These are phyloP conservation scores for Kalanchoe fedtschenkoi DNA, from an alignment of 164 flowering plant species.

Conservation along the genomic window DNA sequence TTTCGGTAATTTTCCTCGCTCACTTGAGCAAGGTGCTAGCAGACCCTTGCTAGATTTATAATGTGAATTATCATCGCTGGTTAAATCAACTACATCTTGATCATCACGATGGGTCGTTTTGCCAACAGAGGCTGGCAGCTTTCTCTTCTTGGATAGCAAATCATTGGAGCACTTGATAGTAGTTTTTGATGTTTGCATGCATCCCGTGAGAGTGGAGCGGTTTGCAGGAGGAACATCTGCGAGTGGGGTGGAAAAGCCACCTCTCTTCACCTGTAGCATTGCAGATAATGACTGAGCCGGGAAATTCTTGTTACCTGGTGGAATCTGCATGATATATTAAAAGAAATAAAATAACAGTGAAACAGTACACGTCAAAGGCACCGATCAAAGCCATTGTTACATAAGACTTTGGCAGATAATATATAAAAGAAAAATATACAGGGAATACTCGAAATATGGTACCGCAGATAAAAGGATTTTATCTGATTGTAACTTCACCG, in stretches of 20 bases:
- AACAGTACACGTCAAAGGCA: background rate
- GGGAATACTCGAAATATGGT: background rate
- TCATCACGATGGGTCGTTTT: conserved; percentile 13
- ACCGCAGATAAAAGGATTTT: background rate
- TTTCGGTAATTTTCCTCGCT: conserved; percentile 32
- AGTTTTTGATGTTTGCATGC: conserved; percentile 11
- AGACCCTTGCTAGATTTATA: conserved; percentile 20
- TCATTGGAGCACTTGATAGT: conserved; percentile 20
- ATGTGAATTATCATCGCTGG: conserved; percentile 18
- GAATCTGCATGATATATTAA: conserved; percentile 21
- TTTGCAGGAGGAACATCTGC: conserved; percentile 68
- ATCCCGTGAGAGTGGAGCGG: conserved; percentile 34
- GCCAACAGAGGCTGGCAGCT: conserved; percentile 10
- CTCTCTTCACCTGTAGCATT: conserved; percentile 20
- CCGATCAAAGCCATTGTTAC: background rate
- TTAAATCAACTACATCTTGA: conserved; percentile 26
- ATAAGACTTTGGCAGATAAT: background rate
- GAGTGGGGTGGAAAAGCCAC: conserved; percentile 18
- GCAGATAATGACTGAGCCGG: conserved; percentile 26
- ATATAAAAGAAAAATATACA: background rate
- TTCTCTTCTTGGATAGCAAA: conserved; percentile 17
- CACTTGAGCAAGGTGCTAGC: conserved; percentile 26
- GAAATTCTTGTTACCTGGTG: conserved; percentile 15
- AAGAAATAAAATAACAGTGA: conserved; percentile 4
- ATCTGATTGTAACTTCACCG: background rate